Evolutionary conservation across 805 yeast genomes (phyloP).

Genomic region (Myxozyma melibiosi): DNA sequence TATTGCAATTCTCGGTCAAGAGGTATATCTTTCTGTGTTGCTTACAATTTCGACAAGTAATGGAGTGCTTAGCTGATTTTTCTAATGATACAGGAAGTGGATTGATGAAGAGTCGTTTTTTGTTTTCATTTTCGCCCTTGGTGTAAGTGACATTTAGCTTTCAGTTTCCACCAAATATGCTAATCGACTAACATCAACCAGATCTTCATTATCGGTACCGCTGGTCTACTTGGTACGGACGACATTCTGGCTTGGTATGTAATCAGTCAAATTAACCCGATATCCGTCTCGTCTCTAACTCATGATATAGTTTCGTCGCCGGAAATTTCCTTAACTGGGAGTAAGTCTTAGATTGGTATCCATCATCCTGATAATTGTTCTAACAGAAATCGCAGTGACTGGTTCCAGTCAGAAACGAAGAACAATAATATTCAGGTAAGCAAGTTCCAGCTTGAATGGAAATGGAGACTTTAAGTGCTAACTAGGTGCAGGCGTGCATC

Average conservation of each 20-base stretch:
- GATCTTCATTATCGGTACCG: slow-evolving; percentile 63
- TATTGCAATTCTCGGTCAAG: slow-evolving; percentile 57
- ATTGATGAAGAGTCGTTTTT: slow-evolving; percentile 68
- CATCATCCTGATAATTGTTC: neutral
- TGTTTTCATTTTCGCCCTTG: slow-evolving; percentile 55
- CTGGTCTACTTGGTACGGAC: slow-evolving; percentile 66
- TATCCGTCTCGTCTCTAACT: neutral
- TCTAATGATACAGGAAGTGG: slow-evolving; percentile 40
- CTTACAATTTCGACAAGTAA: too few relatives aligned
- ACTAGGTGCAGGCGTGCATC: slow-evolving; percentile 54
- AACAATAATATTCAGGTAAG: slow-evolving; percentile 53
- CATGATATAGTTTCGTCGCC: slow-evolving; percentile 55
- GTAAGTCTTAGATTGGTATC: slow-evolving; percentile 12
- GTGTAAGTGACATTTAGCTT: slow-evolving; percentile 20
- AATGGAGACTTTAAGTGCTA: neutral
- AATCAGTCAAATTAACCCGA: neutral
- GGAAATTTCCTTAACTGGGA: slow-evolving; percentile 77
- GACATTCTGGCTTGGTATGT: slow-evolving; percentile 61
- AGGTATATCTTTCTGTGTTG: slow-evolving; percentile 33
- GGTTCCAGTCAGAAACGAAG: slow-evolving; percentile 59
- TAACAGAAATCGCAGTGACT: slow-evolving; percentile 45
- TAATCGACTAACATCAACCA: neutral
- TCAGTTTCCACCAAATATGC: neutral
- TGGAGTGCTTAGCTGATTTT: too few relatives aligned
- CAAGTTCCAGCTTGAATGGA: too few relatives aligned